A percentile compares a stretch with the other conserved stretches of the same genome.
These are phyloP conservation scores for Pharnaceum exiguum DNA, from an alignment of 148 eudicot species.

Conservation along the genomic window DNA sequence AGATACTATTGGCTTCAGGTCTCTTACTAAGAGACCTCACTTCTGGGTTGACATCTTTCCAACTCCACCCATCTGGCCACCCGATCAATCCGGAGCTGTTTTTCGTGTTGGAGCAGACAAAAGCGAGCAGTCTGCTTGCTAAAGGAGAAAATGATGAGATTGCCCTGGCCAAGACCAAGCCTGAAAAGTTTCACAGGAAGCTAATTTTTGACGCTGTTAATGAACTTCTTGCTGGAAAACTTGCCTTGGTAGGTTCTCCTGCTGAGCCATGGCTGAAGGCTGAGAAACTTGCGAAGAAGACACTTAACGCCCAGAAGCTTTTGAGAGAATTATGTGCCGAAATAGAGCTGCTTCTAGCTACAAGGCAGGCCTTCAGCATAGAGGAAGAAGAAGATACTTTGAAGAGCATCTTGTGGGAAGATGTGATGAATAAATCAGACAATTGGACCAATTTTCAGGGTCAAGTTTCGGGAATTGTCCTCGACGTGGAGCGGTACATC, in stretches of 20 bases:
- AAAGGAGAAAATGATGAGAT: slow-evolving; percentile 38
- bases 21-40: slow-evolving; percentile 79
- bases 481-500: slow-evolving; percentile 77
- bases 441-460: slow-evolving; percentile 54
- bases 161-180: slow-evolving; percentile 21
- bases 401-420: slow-evolving; percentile 59
- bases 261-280: slow-evolving; percentile 52
- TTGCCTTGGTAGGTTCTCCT: slow-evolving; percentile 29
- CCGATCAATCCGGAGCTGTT: slow-evolving; percentile 83
- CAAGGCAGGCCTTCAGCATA: slow-evolving; percentile 24
- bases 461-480: slow-evolving; percentile 53
- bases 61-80: slow-evolving; percentile 76
- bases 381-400: slow-evolving; percentile 67
- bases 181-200: slow-evolving; percentile 61
- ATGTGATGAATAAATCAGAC: slow-evolving; percentile 55
- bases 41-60: slow-evolving; percentile 52
- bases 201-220: slow-evolving; percentile 82
- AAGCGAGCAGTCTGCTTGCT: slow-evolving; percentile 42
- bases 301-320: slow-evolving; percentile 75
- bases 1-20: slow-evolving; percentile 84
- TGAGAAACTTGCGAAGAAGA: slow-evolving; percentile 40
- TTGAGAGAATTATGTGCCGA: slow-evolving; percentile 73
- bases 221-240: slow-evolving; percentile 60
- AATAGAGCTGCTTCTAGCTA: slow-evolving; percentile 49
- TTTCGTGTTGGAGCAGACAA: slow-evolving; percentile 78